phyloP scores from a whole-genome alignment of 1,139 yeast species.

The Lodderomyces jiufengensis region DNA sequence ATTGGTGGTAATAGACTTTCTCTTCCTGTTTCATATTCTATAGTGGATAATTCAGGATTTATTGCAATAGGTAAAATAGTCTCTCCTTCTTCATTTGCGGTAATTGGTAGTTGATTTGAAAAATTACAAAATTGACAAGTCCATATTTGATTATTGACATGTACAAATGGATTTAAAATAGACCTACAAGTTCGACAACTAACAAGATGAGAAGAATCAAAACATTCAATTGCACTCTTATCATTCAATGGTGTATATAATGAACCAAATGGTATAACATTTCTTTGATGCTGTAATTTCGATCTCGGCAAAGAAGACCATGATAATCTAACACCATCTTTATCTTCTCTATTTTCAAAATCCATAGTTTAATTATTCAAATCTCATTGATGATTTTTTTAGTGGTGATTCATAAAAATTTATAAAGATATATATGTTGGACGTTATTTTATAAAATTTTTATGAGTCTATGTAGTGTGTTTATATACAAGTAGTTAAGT shows the following conservation, averaged over 20 bases:
- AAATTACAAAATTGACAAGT: conserved; percentile 59
- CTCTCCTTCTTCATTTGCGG: conserved; percentile 14
- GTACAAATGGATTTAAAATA: conserved; percentile 55
- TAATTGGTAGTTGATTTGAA: conserved; percentile 42
- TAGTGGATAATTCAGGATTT: conserved; percentile 45
- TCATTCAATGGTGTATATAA: conserved; percentile 65
- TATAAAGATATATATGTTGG: too few relatives aligned
- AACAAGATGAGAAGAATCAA: conserved; percentile 25
- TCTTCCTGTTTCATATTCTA: conserved; percentile 58
- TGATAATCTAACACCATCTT: conserved; percentile 83
- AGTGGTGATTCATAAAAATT: too few relatives aligned
- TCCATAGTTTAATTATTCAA: conserved; percentile 11
- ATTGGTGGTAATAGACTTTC: conserved; percentile 44
- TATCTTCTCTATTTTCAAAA: conserved; percentile 82
- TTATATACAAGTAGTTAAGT: too few relatives aligned
- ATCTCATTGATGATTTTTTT: too few relatives aligned
- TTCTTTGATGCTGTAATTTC: conserved; percentile 53
- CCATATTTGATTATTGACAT: conserved; percentile 45
- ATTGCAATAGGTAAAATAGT: conserved; percentile 29
- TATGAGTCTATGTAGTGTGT: too few relatives aligned
- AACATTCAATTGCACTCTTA: conserved; percentile 39
- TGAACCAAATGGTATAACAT: conserved; percentile 61
- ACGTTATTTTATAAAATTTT: too few relatives aligned
- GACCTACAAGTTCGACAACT: conserved; percentile 60
- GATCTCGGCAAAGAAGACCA: conserved; percentile 82